phyloP scores from a whole-genome alignment of 495 filamentous ascomycete species.

The Talaromyces liani region DNA sequence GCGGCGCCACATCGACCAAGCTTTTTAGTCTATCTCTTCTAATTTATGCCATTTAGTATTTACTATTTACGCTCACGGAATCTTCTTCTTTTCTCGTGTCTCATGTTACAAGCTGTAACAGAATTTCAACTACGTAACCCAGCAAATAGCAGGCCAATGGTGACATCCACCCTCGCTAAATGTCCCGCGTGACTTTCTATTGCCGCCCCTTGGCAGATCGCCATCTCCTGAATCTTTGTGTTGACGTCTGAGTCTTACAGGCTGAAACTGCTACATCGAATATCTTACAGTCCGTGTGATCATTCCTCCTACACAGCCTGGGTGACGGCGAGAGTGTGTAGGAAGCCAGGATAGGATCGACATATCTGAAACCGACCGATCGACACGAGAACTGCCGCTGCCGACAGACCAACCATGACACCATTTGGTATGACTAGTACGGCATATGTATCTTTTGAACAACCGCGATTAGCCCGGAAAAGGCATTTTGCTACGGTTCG shows the following conservation, averaged over 20 bases:
- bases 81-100: background rate
- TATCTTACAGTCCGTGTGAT: background rate
- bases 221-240: background rate
- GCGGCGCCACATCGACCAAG: background rate
- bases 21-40: background rate
- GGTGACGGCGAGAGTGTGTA: background rate
- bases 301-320: background rate
- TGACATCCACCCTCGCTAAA: background rate
- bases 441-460: background rate
- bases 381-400: background rate
- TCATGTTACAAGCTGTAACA: too few species aligned
- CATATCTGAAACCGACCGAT: constrained; percentile 1
- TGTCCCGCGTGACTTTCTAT: background rate
- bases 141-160: background rate
- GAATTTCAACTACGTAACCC: background rate
- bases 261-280: background rate
- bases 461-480: background rate
- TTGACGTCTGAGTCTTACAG: background rate
- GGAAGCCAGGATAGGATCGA: background rate
- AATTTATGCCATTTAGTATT: too few species aligned
- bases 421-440: too few species aligned
- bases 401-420: background rate
- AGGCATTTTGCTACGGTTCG: background rate
- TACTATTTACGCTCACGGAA: background rate
- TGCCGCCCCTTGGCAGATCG: background rate